Evolutionary conservation across 768 basidiomycete species (phyloP).

Genomic region (Tulasnella calospora): DNA sequence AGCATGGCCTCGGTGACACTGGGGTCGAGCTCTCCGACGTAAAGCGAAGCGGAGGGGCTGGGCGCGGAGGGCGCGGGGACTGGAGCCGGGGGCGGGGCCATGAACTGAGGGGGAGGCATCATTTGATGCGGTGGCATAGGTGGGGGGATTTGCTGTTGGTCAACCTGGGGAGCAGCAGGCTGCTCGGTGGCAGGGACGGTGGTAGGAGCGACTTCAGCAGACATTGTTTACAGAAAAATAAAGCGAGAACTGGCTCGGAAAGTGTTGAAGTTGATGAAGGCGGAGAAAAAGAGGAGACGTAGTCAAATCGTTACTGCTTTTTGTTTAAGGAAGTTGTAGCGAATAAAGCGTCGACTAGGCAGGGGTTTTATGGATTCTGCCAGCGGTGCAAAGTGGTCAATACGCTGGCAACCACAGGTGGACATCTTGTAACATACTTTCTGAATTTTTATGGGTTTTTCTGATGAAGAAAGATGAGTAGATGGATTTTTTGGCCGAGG

Average conservation of each 20-base stretch:
- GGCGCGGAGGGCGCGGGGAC: slow-evolving; percentile 46
- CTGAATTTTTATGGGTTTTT: slow-evolving; percentile 49
- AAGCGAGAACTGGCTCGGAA: slow-evolving; percentile 13
- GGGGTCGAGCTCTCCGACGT: slow-evolving; percentile 97
- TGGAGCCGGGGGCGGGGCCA: slow-evolving; percentile 48
- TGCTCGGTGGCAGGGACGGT: slow-evolving; percentile 39
- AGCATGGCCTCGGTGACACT: slow-evolving; percentile 99
- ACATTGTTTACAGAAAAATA: slow-evolving; percentile 23
- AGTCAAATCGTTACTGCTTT: slow-evolving; percentile 84
- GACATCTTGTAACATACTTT: slow-evolving; percentile 55
- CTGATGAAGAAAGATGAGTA: slow-evolving; percentile 13
- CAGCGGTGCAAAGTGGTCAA: background rate
- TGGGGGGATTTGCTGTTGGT: slow-evolving; percentile 27
- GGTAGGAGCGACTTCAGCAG: slow-evolving; percentile 49
- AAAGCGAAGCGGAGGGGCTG: slow-evolving; percentile 78
- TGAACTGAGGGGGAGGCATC: slow-evolving; percentile 55
- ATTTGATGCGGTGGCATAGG: slow-evolving; percentile 33
- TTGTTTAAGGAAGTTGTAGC: slow-evolving; percentile 61
- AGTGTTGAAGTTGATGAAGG: slow-evolving; percentile 21
- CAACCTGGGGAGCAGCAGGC: slow-evolving; percentile 38
- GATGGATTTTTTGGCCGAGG: slow-evolving; percentile 14
- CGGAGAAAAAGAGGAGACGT: slow-evolving; percentile 40
- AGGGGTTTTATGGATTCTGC: slow-evolving; percentile 23
- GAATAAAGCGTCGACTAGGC: slow-evolving; percentile 38
- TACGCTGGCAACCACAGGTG: background rate